Base-by-base conservation (phyloP, 75 land plant genomes). In the Picea sitchensis region DNA sequence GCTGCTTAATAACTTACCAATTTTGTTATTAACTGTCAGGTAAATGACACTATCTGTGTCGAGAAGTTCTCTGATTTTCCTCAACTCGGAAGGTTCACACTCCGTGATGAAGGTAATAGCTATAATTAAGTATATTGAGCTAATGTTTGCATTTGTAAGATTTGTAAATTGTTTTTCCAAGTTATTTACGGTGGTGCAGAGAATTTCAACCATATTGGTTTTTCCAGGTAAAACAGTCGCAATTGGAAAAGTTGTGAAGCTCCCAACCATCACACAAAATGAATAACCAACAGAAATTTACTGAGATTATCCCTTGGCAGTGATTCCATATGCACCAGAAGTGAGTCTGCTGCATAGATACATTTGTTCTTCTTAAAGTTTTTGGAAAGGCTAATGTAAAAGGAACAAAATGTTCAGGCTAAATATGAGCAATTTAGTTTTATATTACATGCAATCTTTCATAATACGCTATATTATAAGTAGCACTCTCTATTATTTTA, bases 11-110 rank as follows among this genome's bases (percentile, higher is more conserved):
- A 14, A 14, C 17, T 18, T 11, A 18, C 14, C 78, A 36, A 17
- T 78, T 59, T 78, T 21, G 9, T 78, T 76, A 14, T 9, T 5
- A 64, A 23, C 38, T 31, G 65, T 31, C 79, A 97, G 99, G 98
- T 93, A 47, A 92, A 81, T 80, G 92, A 86, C 64, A 67, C 85
- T 64, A 97, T 97, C 51, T 95, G 99, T 79, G 77, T 97, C 21
- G 99, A 97, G 85, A 93, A 85, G 41, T 97, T 97, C 58, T 76
- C 90, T 23, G 96, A 97, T 56, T 88, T 95, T 82, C 92, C 98
- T 11, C 99, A 97, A 80, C 93, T 97, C 23, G 99, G 99, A 72
- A 89, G 99, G 65, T 97, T 97, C 65, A 97, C 99, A 14, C 92
- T 97, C 44, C 96, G 99, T 3, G 91, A 96, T 76, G 99, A 97